Evolutionary conservation across 495 filamentous ascomycete genomes (phyloP), one percentile per base, ranked within the genome.

Genomic region (Hypoxylon fragiforme): DNA sequence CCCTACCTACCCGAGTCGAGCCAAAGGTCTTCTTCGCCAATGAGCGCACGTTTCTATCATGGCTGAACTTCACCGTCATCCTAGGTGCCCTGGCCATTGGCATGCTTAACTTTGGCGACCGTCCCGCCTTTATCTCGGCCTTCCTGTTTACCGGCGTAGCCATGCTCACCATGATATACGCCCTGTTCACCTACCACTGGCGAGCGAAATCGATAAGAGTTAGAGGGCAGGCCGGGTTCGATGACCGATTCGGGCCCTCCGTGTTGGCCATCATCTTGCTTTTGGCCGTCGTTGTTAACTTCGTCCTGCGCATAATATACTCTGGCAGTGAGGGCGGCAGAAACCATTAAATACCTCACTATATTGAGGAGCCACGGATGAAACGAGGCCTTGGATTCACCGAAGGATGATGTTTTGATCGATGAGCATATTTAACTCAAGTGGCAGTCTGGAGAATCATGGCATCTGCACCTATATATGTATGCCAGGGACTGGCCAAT

Each of bases 1-100:
- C 95, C 55, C 90, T 99, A 55, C 94, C 94, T 45, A 96, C 91
- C 34, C 91, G 94, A 56, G 92, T 99, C 72, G 94, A 99, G 70
- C 94, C 94, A 31, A 99, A 99, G 73, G 94, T 98, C 75, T 99
- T 97, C 85, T 99, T 99, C 80, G 94, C 94, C 71, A 97, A 97
- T 78, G 94, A 99, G 78, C 91, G 94, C 44, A 99, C 94, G 32
- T 99, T 97, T 66, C 85, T 99, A 64, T 94, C 89, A 67, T 99
- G 95, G 95, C 88, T 99, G 62, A 97, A 97, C 79, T 97, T 97
- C 81, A 94, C 89, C 67, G 92, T 97, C 66, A 92, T 99, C 70
- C 85, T 99, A 34, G 94, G 94, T 64, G 92, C 92, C 44, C 84
- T 99, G 42, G 92, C 92, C 19, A 86, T 97, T 49, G 94, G 95